These are phyloP conservation scores for Diutina siamensis DNA, from an alignment of 1,139 yeast genomes.

Conservation along the genomic window DNA sequence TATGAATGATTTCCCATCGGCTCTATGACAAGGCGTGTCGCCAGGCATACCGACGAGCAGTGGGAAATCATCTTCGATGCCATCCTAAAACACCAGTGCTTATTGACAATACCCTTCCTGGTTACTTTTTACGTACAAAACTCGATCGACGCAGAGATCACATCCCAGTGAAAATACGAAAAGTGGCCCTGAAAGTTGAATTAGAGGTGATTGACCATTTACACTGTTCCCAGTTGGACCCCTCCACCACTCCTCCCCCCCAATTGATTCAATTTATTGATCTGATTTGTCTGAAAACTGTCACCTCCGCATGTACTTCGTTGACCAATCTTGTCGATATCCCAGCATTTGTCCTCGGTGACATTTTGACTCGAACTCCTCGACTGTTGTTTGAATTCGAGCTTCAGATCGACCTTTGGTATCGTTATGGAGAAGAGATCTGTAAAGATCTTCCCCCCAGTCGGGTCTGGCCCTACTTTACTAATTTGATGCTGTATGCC, in stretches of 20 bases:
- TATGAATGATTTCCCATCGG: constrained; percentile 6
- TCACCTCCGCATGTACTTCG: constrained; percentile 19
- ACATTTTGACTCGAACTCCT: constrained; percentile 27
- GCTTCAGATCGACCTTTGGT: constrained; percentile 30
- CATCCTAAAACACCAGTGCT: neutral
- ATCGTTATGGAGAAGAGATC: constrained; percentile 10
- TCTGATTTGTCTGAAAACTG: constrained; percentile 14
- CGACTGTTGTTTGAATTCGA: constrained; percentile 19
- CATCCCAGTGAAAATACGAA: neutral
- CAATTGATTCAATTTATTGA: neutral
- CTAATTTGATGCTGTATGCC: constrained; percentile 19
- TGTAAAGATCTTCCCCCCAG: neutral
- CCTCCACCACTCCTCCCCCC: neutral
- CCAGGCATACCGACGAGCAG: constrained; percentile 5
- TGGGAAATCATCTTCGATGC: neutral
- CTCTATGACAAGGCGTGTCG: constrained; percentile 5
- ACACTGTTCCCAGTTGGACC: neutral
- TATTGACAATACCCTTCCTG: constrained; percentile 3
- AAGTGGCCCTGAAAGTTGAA: neutral
- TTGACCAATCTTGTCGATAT: constrained; percentile 18
- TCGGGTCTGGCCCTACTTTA: constrained; percentile 10
- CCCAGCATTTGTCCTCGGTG: constrained; percentile 26
- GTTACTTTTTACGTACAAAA: neutral
- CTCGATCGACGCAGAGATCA: neutral
- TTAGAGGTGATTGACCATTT: neutral